Conservation (phyloP, 2,329 filamentous ascomycete genomes). For the Hypoxylon rubiginosum region DNA sequence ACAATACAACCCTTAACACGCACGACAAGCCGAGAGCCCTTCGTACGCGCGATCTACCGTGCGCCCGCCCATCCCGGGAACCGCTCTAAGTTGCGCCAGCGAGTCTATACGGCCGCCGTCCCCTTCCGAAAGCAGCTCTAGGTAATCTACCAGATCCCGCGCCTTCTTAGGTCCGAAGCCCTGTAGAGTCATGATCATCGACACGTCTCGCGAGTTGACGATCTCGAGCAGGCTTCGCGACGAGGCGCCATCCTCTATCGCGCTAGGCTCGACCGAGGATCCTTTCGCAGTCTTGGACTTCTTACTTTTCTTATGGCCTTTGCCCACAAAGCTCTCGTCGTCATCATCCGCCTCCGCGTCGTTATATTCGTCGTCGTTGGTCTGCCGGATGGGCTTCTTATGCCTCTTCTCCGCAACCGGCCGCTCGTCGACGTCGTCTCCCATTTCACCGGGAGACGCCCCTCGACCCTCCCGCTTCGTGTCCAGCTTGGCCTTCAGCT, state of each 20-base stretch:
- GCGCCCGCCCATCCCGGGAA: constrained; percentile 70
- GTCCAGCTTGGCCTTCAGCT: constrained; percentile 67
- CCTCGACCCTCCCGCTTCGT: constrained; percentile 45
- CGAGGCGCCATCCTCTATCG: constrained; percentile 51
- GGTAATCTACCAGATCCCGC: constrained; percentile 68
- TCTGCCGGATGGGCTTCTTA: constrained; percentile 53
- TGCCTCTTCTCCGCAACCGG: constrained; percentile 38
- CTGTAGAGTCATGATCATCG: constrained; percentile 74
- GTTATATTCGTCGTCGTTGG: constrained; percentile 57
- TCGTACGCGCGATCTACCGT: constrained; percentile 70
- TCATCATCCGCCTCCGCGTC: constrained; percentile 58
- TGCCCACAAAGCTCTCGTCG: constrained; percentile 51
- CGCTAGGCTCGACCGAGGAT: background rate
- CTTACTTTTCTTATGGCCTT: constrained; percentile 43
- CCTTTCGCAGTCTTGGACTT: constrained; percentile 41
- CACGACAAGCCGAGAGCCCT: constrained; percentile 55
- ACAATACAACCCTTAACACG: constrained; percentile 10
- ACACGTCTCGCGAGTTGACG: constrained; percentile 79
- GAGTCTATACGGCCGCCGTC: constrained; percentile 61
- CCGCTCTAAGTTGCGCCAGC: constrained; percentile 64
- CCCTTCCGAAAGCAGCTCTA: constrained; percentile 61
- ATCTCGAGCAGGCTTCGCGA: constrained; percentile 74
- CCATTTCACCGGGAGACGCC: constrained; percentile 22
- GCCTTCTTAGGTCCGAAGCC: constrained; percentile 82
- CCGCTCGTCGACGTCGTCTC: constrained; percentile 18